Evolutionary conservation across 75 land plant species (phyloP).

Genomic region (Sequoiadendron giganteum): DNA sequence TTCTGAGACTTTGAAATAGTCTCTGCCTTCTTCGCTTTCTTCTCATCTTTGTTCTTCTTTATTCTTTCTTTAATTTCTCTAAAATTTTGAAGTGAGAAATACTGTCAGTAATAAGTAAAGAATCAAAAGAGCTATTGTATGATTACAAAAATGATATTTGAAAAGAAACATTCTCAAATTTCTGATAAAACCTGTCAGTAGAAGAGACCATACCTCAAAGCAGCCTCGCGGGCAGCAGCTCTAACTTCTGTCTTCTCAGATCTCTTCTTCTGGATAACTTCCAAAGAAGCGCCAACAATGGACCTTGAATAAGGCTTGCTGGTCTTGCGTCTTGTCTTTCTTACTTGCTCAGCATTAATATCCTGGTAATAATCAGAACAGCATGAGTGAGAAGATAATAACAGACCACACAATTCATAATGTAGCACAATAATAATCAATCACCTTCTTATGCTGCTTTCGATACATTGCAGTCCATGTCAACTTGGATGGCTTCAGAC

Average conservation of each 20-base stretch:
- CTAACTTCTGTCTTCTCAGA: slow-evolving; percentile 68
- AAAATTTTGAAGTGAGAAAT: background rate
- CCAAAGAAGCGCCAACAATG: slow-evolving; percentile 67
- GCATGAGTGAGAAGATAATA: background rate
- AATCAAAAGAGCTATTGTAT: no score
- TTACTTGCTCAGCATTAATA: slow-evolving; percentile 61
- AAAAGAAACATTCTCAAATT: background rate
- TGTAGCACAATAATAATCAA: no score
- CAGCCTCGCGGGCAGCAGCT: slow-evolving; percentile 69
- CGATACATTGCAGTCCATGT: slow-evolving; percentile 69
- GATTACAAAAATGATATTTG: no score
- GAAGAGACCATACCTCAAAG: slow-evolving; percentile 33
- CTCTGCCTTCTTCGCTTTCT: slow-evolving; percentile 83
- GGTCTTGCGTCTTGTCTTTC: slow-evolving; percentile 64
- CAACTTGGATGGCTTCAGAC: slow-evolving; percentile 73
- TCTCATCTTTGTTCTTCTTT: slow-evolving; percentile 83
- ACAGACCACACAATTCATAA: background rate
- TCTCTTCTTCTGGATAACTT: slow-evolving; percentile 68
- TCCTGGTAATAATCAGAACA: slow-evolving; percentile 28
- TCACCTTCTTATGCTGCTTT: slow-evolving; percentile 53
- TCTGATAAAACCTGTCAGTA: background rate
- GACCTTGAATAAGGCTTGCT: slow-evolving; percentile 71
- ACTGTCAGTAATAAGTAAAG: background rate
- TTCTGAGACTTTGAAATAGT: slow-evolving; percentile 49
- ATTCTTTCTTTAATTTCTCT: slow-evolving; percentile 85